Evolutionary conservation across 176 grass and related monocot species (phyloP), one percentile per base, ranked within the genome.

Genomic region (Pontederia paniculata): DNA sequence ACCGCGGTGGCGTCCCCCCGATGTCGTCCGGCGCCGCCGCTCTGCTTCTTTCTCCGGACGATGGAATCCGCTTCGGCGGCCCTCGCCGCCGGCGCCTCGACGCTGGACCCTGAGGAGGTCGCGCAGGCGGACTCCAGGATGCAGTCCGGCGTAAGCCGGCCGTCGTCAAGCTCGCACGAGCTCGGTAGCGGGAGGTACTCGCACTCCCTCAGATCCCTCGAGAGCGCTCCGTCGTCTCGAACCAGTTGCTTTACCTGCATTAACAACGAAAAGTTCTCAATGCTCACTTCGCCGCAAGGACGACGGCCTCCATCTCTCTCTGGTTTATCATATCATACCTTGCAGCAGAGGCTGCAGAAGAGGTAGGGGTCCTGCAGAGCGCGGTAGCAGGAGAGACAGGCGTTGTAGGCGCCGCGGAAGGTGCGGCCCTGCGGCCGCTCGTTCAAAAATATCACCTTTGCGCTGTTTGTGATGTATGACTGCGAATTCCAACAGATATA

Each of bases 381-480:
- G 19, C 75, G 75, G 15, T 71, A 58, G 8, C 75, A 77, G 20
- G 50, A 70, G 23, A 46, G 75, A 43, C 75, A 77, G 9, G 58
- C 54, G 10, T 77, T 77, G 58, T 52, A n/a, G 16, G 53, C 57
- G 18, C 50, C 55, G 13, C 75, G 75, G 41, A 58, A 77, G 12
- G 60, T 60, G 10, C 73, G 44, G 16, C 58, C 60, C 69, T 71
- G 75, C 21, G 42, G 28, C 0, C 75, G 67, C 58, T 77, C 43
- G 3, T 77, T 77, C 67, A 77, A 71, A 48, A 77, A 77, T 22
- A 77, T 52, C n/a, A 77, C 75, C 50, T 77, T 77, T 14, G 66
- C 65, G 17, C 67, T 63, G 43, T 77, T 77, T n/a, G 75, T 70
- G 31, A 42, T 71, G 20, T 77, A 77, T 7, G 75, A 77, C 75